Percentiles rank a stretch among this genome's conserved stretches.
Conservation (phyloP, 2,329 filamentous ascomycete genomes). For the Ceratocystiopsis sp. region DNA sequence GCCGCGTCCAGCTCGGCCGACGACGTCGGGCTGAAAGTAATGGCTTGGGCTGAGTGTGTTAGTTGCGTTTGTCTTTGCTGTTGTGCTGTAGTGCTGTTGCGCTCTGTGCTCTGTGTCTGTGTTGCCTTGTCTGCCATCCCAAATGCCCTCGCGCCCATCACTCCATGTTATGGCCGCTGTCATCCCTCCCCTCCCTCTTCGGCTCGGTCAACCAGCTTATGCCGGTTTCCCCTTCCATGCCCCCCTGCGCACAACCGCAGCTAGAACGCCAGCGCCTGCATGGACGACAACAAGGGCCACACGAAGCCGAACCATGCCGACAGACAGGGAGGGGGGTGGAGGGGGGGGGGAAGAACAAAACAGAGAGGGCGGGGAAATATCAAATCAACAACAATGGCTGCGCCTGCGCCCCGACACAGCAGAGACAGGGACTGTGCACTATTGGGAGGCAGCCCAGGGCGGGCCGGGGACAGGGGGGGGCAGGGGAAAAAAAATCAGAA, state of each 20-base stretch:
- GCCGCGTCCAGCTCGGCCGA: constrained; percentile 34
- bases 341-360: too few species aligned
- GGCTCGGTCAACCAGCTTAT: background rate
- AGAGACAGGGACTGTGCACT: background rate
- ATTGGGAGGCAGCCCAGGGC: background rate
- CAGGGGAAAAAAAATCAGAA: background rate
- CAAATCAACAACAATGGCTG: too few species aligned
- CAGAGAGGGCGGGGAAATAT: too few species aligned
- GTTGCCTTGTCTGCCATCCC: too few species aligned
- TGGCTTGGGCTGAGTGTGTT: constrained; percentile 13
- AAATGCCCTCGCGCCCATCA: too few species aligned
- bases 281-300: background rate
- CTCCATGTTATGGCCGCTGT: too few species aligned
- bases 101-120: background rate
- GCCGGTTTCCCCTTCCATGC: constrained; percentile 1
- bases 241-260: constrained; percentile 2
- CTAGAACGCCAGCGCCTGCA: background rate
- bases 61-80: too few species aligned
- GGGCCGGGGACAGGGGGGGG: background rate
- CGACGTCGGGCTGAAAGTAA: constrained; percentile 33
- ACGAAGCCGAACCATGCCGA: background rate
- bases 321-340: background rate
- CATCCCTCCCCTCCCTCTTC: too few species aligned
- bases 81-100: background rate
- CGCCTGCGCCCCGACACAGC: too few species aligned